Evolutionary conservation across 371 early-diverging fungal genomes (phyloP).

Genomic region (Batkoa obscura): DNA sequence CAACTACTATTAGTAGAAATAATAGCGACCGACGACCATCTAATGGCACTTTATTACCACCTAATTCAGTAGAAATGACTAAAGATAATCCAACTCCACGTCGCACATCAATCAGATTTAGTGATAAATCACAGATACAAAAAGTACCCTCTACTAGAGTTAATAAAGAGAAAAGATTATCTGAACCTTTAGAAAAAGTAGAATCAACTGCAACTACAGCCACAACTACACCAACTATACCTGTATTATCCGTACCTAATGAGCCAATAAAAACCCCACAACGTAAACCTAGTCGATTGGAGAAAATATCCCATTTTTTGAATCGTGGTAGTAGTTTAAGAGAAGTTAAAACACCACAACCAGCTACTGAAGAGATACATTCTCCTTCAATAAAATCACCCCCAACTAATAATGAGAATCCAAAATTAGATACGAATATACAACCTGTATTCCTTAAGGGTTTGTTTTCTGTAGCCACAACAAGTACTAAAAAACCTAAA

Average conservation of each 20-base stretch:
- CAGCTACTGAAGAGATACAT: neutral
- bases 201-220: neutral
- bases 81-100: neutral
- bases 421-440: neutral
- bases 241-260: no score
- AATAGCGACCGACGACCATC: neutral
- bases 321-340: neutral
- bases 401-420: slow-evolving; percentile 7
- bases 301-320: neutral
- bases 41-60: neutral
- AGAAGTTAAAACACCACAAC: neutral
- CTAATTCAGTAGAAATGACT: neutral
- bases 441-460: slow-evolving; percentile 57
- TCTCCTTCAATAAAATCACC: neutral
- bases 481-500: slow-evolving; percentile 46
- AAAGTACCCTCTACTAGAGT: neutral
- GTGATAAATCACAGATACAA: neutral
- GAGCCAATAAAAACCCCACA: neutral
- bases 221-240: neutral
- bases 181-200: neutral
- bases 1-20: neutral
- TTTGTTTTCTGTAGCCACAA: slow-evolving; percentile 53
- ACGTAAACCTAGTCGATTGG: slow-evolving; percentile 1
- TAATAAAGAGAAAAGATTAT: neutral
- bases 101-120: neutral